Percentiles rank a stretch among this genome's conserved stretches.
phyloP scores from a whole-genome alignment of 2,329 filamentous ascomycete species.

The Microdochium bolleyi region DNA sequence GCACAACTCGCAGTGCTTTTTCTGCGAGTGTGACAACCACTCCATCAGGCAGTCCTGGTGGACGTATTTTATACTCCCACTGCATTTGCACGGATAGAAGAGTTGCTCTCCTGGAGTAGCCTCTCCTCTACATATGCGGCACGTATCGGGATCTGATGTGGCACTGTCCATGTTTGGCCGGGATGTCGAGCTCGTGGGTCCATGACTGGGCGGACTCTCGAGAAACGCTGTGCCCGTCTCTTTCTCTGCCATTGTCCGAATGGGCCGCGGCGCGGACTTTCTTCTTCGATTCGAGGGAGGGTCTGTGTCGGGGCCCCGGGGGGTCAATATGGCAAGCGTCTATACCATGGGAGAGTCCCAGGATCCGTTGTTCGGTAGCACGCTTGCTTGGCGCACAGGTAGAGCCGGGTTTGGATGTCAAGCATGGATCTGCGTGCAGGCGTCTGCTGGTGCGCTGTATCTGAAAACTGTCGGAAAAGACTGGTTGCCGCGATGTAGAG shows the following conservation, averaged over 20 bases:
- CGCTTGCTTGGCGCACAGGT: no score
- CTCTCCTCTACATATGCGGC: conserved; percentile 92
- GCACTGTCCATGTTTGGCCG: conserved; percentile 10
- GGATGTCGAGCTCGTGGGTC: neutral
- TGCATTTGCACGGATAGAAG: conserved; percentile 98
- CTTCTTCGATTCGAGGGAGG: neutral
- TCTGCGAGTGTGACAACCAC: conserved; percentile 97
- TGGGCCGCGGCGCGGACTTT: neutral
- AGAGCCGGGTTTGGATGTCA: no score
- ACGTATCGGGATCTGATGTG: conserved; percentile 63
- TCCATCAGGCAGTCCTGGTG: conserved; percentile 98
- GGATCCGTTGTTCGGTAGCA: no score
- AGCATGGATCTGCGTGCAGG: no score
- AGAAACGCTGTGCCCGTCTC: neutral
- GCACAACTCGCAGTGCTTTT: conserved; percentile 99
- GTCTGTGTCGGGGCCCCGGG: neutral
- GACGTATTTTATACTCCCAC: conserved; percentile 96
- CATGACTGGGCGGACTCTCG: neutral
- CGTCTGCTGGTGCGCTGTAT: no score
- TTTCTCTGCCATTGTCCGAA: neutral
- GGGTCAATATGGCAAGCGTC: neutral
- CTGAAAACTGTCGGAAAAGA: no score
- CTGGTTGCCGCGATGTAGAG: no score
- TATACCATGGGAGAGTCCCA: neutral
- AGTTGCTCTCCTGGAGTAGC: conserved; percentile 74